phyloP scores from a whole-genome alignment of 176 grass and related monocot genomes.

The Cenchrus americanus region DNA sequence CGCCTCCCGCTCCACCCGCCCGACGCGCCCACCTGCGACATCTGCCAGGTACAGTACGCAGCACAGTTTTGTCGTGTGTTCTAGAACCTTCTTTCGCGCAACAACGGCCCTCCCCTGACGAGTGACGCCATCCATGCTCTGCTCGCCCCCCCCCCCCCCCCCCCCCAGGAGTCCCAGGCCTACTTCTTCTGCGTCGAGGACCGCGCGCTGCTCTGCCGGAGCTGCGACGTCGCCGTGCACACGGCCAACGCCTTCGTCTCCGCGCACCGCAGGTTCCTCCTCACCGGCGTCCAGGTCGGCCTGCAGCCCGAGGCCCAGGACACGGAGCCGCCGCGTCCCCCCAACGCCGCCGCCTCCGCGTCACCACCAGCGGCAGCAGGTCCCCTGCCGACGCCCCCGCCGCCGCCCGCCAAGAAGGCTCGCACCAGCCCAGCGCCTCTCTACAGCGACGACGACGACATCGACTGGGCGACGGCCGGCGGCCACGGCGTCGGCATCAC shows the following conservation, averaged over 20 bases:
- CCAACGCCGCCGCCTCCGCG: neutral
- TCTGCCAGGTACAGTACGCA: slow-evolving; percentile 98
- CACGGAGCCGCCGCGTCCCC: neutral
- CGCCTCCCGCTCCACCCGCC: slow-evolving; percentile 60
- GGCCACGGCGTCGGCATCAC: slow-evolving; percentile 21
- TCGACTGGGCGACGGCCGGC: slow-evolving; percentile 36
- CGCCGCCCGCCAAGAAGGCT: slow-evolving; percentile 27
- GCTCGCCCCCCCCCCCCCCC: slow-evolving; percentile 29
- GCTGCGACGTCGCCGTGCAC: slow-evolving; percentile 88
- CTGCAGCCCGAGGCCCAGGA: slow-evolving; percentile 47
- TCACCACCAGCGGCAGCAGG: neutral
- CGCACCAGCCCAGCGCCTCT: slow-evolving; percentile 38
- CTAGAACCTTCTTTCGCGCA: neutral
- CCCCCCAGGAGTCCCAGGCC: slow-evolving; percentile 71
- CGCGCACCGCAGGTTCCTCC: slow-evolving; percentile 80
- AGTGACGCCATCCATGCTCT: neutral
- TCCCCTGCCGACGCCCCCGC: neutral
- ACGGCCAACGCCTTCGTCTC: slow-evolving; percentile 79
- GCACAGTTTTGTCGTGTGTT: too few species aligned
- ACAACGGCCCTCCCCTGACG: neutral
- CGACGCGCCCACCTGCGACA: slow-evolving; percentile 65
- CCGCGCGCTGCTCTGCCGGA: slow-evolving; percentile 81
- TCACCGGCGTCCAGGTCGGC: slow-evolving; percentile 93
- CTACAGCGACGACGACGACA: slow-evolving; percentile 48
- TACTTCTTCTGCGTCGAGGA: slow-evolving; percentile 99